A percentile compares a stretch with the other conserved stretches of the same genome.
phyloP scores from a whole-genome alignment of 2,329 filamentous ascomycete species.

The Fusarium devonianum region DNA sequence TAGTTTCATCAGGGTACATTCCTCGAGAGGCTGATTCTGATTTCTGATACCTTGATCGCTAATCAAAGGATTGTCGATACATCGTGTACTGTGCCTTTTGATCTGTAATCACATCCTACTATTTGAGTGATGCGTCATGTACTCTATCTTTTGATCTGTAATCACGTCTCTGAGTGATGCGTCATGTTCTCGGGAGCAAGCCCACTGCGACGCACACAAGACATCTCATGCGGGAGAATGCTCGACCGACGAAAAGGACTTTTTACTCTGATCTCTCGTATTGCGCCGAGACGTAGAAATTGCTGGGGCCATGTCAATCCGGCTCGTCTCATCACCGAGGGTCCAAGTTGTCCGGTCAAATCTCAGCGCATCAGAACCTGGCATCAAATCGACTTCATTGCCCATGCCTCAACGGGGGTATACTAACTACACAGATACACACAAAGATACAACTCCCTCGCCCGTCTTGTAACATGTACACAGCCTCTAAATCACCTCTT shows the following conservation, averaged over 20 bases:
- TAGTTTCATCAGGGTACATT: not conserved
- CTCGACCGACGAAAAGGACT: constrained; percentile 15
- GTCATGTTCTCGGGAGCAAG: not conserved
- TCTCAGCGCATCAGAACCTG: too few species aligned
- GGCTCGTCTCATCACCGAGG: constrained; percentile 13
- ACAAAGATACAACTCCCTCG: constrained; percentile 16
- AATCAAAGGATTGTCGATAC: too few species aligned
- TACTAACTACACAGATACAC: constrained; percentile 16
- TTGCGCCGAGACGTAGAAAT: not conserved
- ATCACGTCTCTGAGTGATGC: not conserved
- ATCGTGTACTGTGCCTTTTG: too few species aligned
- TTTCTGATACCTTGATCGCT: too few species aligned
- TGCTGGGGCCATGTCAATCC: not conserved
- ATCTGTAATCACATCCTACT: too few species aligned
- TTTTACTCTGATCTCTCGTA: not conserved
- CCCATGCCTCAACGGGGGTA: constrained; percentile 23
- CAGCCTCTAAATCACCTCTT: constrained; percentile 13
- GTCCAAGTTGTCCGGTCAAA: not conserved
- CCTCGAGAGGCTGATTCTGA: not conserved
- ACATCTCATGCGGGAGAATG: constrained; percentile 20
- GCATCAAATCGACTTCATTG: constrained; percentile 19
- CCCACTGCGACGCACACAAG: not conserved
- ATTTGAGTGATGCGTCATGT: too few species aligned
- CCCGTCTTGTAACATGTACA: constrained; percentile 13
- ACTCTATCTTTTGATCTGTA: too few species aligned